These are phyloP conservation scores for Neospermospora avenae DNA, from an alignment of 2,329 filamentous ascomycete genomes.

Conservation along the genomic window DNA sequence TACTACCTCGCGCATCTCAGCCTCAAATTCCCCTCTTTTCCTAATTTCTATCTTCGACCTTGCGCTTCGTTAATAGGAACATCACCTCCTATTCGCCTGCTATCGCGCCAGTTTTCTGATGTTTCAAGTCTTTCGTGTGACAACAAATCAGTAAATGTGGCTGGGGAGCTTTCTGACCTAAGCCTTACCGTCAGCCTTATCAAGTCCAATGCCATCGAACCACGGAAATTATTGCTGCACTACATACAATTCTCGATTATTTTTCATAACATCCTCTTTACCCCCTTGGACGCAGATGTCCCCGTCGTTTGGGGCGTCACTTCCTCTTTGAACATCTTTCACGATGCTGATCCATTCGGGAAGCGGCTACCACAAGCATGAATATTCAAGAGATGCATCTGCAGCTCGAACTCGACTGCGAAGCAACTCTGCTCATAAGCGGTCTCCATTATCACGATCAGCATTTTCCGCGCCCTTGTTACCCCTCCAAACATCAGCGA, in stretches of 20 bases:
- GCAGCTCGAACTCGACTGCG: conserved; percentile 14
- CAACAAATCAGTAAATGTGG: conserved; percentile 4
- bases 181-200: conserved; percentile 20
- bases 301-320: conserved; percentile 18
- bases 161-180: conserved; percentile 15
- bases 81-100: not conserved
- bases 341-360: conserved; percentile 35
- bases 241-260: conserved; percentile 1
- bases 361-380: conserved; percentile 31
- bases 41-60: not conserved
- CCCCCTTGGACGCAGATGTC: conserved; percentile 20
- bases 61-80: not conserved
- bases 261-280: conserved; percentile 7
- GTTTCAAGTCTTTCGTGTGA: not conserved
- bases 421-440: conserved; percentile 20
- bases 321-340: conserved; percentile 17
- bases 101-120: not conserved
- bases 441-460: conserved; percentile 30
- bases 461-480: conserved; percentile 30
- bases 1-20: conserved; percentile 16
- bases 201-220: conserved; percentile 5
- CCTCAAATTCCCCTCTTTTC: conserved; percentile 11
- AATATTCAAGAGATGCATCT: conserved; percentile 21
- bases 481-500: conserved; percentile 23
- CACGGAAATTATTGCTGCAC: not conserved